These are phyloP conservation scores for Trichocladium uniseriatum DNA, from an alignment of 495 filamentous ascomycete genomes.

Conservation along the genomic window DNA sequence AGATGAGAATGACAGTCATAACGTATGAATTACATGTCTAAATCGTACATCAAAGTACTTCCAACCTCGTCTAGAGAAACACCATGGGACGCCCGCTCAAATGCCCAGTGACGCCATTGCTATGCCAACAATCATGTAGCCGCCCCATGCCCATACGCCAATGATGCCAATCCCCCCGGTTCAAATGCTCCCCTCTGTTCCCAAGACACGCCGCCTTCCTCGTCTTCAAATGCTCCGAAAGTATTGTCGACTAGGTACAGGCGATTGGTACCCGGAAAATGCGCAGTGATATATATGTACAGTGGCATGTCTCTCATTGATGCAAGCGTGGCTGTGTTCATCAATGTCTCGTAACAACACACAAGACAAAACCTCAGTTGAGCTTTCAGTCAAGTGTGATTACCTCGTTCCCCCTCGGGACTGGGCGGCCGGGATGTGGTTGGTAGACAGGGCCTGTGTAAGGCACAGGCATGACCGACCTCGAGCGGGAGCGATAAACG, in stretches of 20 bases:
- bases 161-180: background rate
- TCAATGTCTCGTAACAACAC: no score
- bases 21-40: background rate
- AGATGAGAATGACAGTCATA: background rate
- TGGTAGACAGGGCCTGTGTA: constrained; percentile 1
- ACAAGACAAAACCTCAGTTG: background rate
- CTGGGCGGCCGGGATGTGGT: background rate
- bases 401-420: constrained; percentile 1
- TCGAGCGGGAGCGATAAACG: constrained; percentile 1
- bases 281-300: background rate
- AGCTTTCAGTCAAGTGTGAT: constrained; percentile 6
- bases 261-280: background rate
- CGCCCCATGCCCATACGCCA: background rate
- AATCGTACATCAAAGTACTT: background rate
- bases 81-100: background rate
- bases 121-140: constrained; percentile 1
- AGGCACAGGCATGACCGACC: background rate
- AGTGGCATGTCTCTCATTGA: background rate
- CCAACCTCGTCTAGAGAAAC: background rate
- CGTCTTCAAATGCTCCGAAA: background rate
- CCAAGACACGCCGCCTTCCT: background rate
- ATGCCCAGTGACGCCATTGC: constrained; percentile 7
- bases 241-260: background rate
- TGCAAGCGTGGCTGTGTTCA: background rate
- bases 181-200: background rate